Evolutionary conservation across 768 basidiomycete species (phyloP).

Genomic region (Russula vinacea): DNA sequence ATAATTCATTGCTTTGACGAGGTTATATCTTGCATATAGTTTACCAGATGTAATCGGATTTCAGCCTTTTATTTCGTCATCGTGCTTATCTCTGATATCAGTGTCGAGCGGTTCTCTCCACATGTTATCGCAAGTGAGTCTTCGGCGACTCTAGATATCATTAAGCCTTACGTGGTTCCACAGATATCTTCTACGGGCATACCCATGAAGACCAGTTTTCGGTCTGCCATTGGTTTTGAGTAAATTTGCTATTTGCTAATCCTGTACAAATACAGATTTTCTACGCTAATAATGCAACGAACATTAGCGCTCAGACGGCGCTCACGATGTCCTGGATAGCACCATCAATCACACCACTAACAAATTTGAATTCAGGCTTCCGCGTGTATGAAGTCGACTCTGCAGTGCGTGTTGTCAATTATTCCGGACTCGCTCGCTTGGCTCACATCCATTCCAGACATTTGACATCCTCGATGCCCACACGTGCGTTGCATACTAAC

Average conservation of each 20-base stretch:
- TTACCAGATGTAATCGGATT: slow-evolving; percentile 47
- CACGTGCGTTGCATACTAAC: slow-evolving; percentile 48
- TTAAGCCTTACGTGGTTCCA: slow-evolving; percentile 11
- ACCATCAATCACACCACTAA: slow-evolving; percentile 67
- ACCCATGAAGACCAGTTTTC: slow-evolving; percentile 71
- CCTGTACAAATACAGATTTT: slow-evolving; percentile 47
- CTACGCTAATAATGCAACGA: slow-evolving; percentile 68
- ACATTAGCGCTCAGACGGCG: slow-evolving; percentile 54
- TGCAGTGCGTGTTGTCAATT: slow-evolving; percentile 43
- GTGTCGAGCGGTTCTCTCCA: slow-evolving; percentile 74
- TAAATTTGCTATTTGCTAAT: background rate
- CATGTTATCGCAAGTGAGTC: slow-evolving; percentile 71
- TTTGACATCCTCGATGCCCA: slow-evolving; percentile 77
- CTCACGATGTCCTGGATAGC: slow-evolving; percentile 56
- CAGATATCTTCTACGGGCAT: slow-evolving; percentile 77
- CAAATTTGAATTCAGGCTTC: slow-evolving; percentile 74
- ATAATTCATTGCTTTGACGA: background rate
- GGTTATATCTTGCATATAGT: slow-evolving; percentile 33
- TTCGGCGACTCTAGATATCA: slow-evolving; percentile 23
- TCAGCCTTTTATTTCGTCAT: background rate
- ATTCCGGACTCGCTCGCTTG: background rate
- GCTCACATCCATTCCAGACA: slow-evolving; percentile 44
- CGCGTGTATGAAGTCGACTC: slow-evolving; percentile 71
- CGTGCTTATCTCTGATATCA: slow-evolving; percentile 32
- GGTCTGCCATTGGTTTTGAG: slow-evolving; percentile 37